Evolutionary conservation across 2,329 filamentous ascomycete species (phyloP), one percentile per base, ranked within the genome.

Genomic region (Clonostachys rhizophaga): DNA sequence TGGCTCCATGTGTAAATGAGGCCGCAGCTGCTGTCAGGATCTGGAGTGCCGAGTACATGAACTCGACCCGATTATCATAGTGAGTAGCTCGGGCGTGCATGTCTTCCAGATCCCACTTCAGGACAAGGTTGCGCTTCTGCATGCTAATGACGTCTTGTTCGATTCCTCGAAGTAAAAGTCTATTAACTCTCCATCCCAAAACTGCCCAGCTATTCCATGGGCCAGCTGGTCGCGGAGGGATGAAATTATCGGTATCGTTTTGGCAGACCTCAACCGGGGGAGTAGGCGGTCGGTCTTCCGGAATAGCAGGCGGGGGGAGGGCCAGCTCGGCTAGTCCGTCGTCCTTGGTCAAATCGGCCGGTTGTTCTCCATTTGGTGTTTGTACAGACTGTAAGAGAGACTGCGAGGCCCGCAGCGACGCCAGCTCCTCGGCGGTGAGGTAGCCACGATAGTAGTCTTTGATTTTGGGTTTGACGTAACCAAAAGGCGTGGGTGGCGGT

Each of bases 1-100:
- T 79, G 47, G 75, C 73, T 48, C 77, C 77, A 63, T 81, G 77
- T 2, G 76, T 74, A 52, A 80, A 79, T 7, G 73, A 77, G n/a
- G 75, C 74, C 18, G 76, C 76, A 50, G 74, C 75, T 10, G 76
- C 76, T 13, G 75, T 74, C 10, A 74, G 52, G 46, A 76, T 60
- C 51, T 75, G 72, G 35, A 74, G 64, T 47, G 71, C 70, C 14
- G 70, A 73, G 57, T 73, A 78, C 51, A 73, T 65, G 59, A 76
- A 68, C 56, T 78, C 74, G 49, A 71, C 70, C 42, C 75, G 69
- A 58, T 80, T 79, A 56, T 77, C 70, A 60, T 71, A 80, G 53
- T 75, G 74, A 40, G 65, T 58, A 10, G 74, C 72, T 30, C 69
- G 66, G 5, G 69, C 68, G 53, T 80, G 74, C 62, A 76, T 70